A percentile compares a stretch with the other conserved stretches of the same genome.
phyloP scores from a whole-genome alignment of 345 rosid species.

The Aethionema arabicum region DNA sequence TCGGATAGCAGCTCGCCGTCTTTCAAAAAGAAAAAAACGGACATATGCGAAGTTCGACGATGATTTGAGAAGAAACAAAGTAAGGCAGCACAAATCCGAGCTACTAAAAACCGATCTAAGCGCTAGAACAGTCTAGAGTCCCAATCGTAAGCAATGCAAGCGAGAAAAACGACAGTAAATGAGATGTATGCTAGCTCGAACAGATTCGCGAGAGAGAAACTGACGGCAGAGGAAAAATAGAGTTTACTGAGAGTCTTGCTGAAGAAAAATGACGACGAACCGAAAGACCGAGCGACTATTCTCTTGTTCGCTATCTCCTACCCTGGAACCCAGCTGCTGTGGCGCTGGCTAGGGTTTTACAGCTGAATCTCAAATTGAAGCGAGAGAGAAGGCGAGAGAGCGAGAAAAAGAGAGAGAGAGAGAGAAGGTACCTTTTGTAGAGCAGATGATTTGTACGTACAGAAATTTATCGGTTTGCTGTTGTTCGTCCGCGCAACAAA shows the following conservation, averaged over 20 bases:
- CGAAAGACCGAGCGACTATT: conserved; percentile 9
- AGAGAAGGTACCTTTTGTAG: conserved; percentile 23
- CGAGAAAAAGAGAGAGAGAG: not conserved
- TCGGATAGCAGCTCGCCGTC: not conserved
- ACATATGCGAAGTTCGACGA: not conserved
- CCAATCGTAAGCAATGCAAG: conserved; percentile 9
- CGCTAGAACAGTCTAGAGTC: conserved; percentile 1
- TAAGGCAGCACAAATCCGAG: conserved; percentile 14
- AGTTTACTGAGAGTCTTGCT: conserved; percentile 20
- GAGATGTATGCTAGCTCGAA: conserved; percentile 12
- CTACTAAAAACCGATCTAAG: conserved; percentile 23
- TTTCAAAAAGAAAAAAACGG: not conserved
- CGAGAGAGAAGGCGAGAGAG: conserved; percentile 20
- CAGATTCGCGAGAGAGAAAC: conserved; percentile 2
- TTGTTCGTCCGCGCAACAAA: not conserved
- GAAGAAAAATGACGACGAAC: conserved; percentile 17
- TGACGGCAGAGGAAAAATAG: not conserved
- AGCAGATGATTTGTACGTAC: conserved; percentile 20
- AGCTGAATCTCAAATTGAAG: conserved; percentile 32
- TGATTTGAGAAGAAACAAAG: conserved; percentile 18
- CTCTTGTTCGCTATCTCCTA: conserved; percentile 12
- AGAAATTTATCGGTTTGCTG: conserved; percentile 7
- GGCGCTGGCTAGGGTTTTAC: conserved; percentile 36
- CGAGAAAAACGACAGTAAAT: not conserved
- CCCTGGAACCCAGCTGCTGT: conserved; percentile 24